Evolutionary conservation across 805 yeast species (phyloP).

Genomic region (Wickerhamia fluorescens): DNA sequence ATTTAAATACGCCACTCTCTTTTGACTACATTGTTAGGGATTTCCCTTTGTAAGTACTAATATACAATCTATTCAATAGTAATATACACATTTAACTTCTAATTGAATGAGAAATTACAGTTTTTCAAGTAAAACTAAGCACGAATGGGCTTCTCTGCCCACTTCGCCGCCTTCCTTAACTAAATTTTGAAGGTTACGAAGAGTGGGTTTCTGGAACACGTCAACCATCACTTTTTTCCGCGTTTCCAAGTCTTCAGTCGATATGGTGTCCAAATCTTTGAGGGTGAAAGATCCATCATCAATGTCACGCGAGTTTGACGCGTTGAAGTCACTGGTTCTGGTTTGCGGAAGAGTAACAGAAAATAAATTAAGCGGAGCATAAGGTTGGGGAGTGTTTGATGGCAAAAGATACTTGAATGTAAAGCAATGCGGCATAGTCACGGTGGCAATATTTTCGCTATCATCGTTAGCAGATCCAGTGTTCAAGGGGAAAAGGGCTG

Average conservation of each 20-base stretch:
- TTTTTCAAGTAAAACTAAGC: slow-evolving; percentile 11
- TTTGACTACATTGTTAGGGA: too few relatives aligned
- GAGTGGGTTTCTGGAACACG: slow-evolving; percentile 43
- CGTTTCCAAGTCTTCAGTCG: slow-evolving; percentile 57
- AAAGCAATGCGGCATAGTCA: slow-evolving; percentile 40
- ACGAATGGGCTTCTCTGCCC: slow-evolving; percentile 42
- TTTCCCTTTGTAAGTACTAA: too few relatives aligned
- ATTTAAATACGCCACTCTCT: too few relatives aligned
- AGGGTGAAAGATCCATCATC: slow-evolving; percentile 20
- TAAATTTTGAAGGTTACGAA: slow-evolving; percentile 41
- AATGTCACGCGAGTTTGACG: slow-evolving; percentile 3
- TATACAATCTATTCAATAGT: too few relatives aligned
- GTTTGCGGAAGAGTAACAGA: slow-evolving; percentile 25
- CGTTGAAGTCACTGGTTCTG: slow-evolving; percentile 4
- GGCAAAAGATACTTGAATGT: slow-evolving; percentile 50
- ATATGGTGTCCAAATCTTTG: slow-evolving; percentile 36
- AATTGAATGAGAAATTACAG: too few relatives aligned
- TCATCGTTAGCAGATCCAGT: slow-evolving; percentile 12
- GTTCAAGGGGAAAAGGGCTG: slow-evolving; percentile 30
- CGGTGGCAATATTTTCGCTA: slow-evolving; percentile 6
- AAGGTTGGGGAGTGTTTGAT: slow-evolving; percentile 50
- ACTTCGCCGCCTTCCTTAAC: slow-evolving; percentile 69
- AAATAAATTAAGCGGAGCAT: slow-evolving; percentile 54
- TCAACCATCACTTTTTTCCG: slow-evolving; percentile 49
- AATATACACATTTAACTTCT: too few relatives aligned